These are phyloP conservation scores for Jaltomata sinuosa DNA, from an alignment of 257 asterid species.

Conservation along the genomic window DNA sequence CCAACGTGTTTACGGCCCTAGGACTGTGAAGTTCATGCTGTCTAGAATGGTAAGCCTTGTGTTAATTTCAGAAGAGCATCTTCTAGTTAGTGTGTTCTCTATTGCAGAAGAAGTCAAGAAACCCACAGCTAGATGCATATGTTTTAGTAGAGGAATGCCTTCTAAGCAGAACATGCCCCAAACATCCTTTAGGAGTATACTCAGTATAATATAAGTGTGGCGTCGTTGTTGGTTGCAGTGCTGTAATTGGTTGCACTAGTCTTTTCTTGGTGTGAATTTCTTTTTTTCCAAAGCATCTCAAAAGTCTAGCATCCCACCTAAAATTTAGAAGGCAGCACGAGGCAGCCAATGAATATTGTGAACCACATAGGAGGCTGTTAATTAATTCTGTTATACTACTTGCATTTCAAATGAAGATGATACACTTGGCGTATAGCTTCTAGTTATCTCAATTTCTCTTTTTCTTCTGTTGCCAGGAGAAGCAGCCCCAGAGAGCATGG, in stretches of 20 bases:
- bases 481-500: conserved; percentile 88
- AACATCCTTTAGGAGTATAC: background rate
- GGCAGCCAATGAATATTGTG: background rate
- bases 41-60: conserved; percentile 62
- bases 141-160: background rate
- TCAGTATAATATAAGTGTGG: background rate
- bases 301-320: background rate
- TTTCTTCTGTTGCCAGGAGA: conserved; percentile 47
- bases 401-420: background rate
- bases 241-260: background rate
- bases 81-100: background rate
- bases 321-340: background rate
- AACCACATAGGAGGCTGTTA: background rate
- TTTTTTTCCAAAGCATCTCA: background rate
- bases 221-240: background rate
- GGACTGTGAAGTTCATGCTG: conserved; percentile 80
- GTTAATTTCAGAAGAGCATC: background rate
- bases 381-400: background rate
- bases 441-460: too few species aligned
- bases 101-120: background rate
- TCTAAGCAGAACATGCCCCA: too few species aligned
- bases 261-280: background rate
- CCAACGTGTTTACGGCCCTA: conserved; percentile 90
- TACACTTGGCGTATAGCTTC: background rate
- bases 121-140: background rate